These are phyloP conservation scores for Colletotrichum orbiculare DNA, from an alignment of 2,329 filamentous ascomycete genomes.

Conservation along the genomic window DNA sequence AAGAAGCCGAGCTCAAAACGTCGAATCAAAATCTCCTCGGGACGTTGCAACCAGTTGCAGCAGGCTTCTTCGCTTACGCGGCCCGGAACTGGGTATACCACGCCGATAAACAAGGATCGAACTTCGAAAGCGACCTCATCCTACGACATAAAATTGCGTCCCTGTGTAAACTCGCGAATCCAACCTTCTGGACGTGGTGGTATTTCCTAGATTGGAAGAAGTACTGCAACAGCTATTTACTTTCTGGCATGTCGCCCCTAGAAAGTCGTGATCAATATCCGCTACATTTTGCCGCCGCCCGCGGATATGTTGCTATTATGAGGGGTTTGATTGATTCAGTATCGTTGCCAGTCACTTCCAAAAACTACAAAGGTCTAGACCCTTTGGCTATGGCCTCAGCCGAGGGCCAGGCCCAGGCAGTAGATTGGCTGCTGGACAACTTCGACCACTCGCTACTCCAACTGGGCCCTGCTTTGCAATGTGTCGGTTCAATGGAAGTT, in stretches of 20 bases:
- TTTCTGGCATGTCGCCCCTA: no score
- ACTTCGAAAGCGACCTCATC: not conserved
- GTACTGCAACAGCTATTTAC: no score
- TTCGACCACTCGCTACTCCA: not conserved
- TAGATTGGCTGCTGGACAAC: conserved; percentile 8
- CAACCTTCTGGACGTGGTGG: conserved; percentile 10
- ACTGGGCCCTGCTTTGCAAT: not conserved
- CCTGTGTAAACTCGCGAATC: conserved; percentile 1
- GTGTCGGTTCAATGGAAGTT: not conserved
- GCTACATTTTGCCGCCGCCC: not conserved
- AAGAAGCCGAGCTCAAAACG: fast-evolving
- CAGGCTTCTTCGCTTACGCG: conserved; percentile 8
- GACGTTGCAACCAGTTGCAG: not conserved
- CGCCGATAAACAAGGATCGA: not conserved
- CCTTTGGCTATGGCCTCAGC: not conserved
- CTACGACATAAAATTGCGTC: not conserved
- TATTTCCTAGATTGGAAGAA: no score
- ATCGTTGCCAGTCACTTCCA: not conserved
- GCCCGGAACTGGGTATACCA: conserved; percentile 6
- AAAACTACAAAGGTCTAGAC: not conserved
- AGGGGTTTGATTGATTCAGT: not conserved
- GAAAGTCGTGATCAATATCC: no score
- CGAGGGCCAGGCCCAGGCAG: fast-evolving
- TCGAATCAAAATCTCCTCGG: conserved; percentile 2
- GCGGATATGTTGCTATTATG: not conserved